These are phyloP conservation scores for Pulicaria dysenterica DNA, from an alignment of 129 eudicot species.

Conservation along the genomic window DNA sequence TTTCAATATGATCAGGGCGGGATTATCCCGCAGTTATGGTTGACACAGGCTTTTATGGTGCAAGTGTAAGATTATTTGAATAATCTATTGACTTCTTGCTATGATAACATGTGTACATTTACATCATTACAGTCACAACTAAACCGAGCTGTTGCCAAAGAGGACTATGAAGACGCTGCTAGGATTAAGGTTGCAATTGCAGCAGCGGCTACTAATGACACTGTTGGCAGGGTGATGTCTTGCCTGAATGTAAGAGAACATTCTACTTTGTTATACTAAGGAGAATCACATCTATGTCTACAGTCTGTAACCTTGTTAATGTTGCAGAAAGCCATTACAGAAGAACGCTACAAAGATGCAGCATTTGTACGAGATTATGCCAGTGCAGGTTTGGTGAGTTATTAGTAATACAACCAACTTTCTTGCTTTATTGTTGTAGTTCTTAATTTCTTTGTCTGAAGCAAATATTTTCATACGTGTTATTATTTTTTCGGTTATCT, in stretches of 20 bases:
- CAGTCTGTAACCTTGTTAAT: neutral
- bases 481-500: slow-evolving; percentile 13
- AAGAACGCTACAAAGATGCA: slow-evolving; percentile 89
- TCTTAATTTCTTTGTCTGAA: slow-evolving; percentile 3
- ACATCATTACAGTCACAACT: slow-evolving; percentile 66
- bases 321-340: slow-evolving; percentile 76
- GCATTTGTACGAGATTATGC: slow-evolving; percentile 80
- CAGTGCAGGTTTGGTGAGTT: slow-evolving; percentile 92
- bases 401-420: neutral
- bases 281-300: neutral
- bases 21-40: neutral
- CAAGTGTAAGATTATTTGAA: neutral
- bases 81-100: neutral
- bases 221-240: slow-evolving; percentile 87
- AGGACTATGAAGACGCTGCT: slow-evolving; percentile 93
- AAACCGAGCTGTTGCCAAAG: slow-evolving; percentile 59
- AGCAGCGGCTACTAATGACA: slow-evolving; percentile 83
- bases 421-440: neutral
- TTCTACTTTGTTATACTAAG: slow-evolving; percentile 3
- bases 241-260: slow-evolving; percentile 56
- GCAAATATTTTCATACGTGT: neutral
- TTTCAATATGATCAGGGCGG: no score
- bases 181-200: slow-evolving; percentile 97
- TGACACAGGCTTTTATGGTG: slow-evolving; percentile 4
- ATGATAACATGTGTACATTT: neutral